These are phyloP conservation scores for Kockiozyma suomiensis DNA, from an alignment of 805 yeast genomes.

Conservation along the genomic window DNA sequence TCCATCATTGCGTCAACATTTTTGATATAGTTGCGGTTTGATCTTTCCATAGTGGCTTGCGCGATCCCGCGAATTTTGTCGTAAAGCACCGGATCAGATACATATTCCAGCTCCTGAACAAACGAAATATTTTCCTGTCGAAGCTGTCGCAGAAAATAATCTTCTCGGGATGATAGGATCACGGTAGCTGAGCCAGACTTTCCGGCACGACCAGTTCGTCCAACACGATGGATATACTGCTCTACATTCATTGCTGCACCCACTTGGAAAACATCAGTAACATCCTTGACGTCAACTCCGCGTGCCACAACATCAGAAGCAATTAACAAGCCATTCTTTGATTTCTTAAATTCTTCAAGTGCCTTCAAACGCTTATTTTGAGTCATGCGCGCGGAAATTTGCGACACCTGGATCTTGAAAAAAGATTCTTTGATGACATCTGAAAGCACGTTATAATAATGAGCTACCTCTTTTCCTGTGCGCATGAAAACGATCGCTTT, in stretches of 20 bases:
- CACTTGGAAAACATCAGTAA: slow-evolving; percentile 80
- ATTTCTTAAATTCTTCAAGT: slow-evolving; percentile 56
- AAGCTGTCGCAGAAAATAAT: slow-evolving; percentile 56
- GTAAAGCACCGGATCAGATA: slow-evolving; percentile 7
- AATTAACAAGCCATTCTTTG: slow-evolving; percentile 60
- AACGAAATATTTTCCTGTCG: slow-evolving; percentile 37
- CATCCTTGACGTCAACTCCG: slow-evolving; percentile 93
- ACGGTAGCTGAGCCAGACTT: slow-evolving; percentile 69
- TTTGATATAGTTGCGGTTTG: background rate
- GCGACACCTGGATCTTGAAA: slow-evolving; percentile 23
- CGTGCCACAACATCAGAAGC: slow-evolving; percentile 95
- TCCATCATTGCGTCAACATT: background rate
- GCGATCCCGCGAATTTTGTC: slow-evolving; percentile 2
- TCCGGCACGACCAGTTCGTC: slow-evolving; percentile 96
- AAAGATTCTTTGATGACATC: slow-evolving; percentile 19
- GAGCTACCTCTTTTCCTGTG: slow-evolving; percentile 69
- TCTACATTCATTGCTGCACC: slow-evolving; percentile 74
- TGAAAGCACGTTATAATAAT: slow-evolving; percentile 51
- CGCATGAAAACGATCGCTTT: slow-evolving; percentile 85
- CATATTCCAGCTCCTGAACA: slow-evolving; percentile 8
- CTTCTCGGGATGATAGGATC: slow-evolving; percentile 60
- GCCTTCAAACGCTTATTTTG: slow-evolving; percentile 68
- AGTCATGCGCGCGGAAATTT: slow-evolving; percentile 71
- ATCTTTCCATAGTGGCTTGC: background rate
- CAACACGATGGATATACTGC: slow-evolving; percentile 90